Percentiles rank a stretch among this genome's conserved stretches.
phyloP scores from a whole-genome alignment of 2,329 filamentous ascomycete genomes.

The Alternaria sp. region DNA sequence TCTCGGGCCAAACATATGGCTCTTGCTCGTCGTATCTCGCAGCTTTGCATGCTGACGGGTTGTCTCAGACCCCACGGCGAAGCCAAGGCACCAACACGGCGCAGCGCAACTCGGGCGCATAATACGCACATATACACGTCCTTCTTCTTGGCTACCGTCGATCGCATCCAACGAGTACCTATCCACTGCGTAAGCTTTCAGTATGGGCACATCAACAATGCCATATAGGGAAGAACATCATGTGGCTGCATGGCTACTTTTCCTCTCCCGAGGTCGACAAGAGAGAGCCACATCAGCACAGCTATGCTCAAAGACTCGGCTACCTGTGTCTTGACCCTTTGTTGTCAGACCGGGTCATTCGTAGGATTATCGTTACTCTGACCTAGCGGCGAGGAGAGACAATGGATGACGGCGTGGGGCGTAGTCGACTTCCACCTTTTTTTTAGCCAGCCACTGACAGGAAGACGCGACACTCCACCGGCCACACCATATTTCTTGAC shows the following conservation, averaged over 20 bases:
- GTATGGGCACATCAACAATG: not conserved
- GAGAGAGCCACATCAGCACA: not conserved
- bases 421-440: not conserved
- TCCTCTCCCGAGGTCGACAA: not conserved
- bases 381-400: not conserved
- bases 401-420: not conserved
- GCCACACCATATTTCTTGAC: not conserved
- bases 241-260: not conserved
- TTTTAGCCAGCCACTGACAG: not conserved
- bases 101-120: not conserved
- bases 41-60: not conserved
- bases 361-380: not conserved
- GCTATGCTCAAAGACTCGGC: not conserved
- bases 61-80: not conserved
- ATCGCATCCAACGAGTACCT: not conserved
- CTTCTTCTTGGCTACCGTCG: not conserved
- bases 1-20: not conserved
- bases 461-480: not conserved
- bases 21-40: not conserved
- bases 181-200: not conserved
- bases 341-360: not conserved
- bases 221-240: not conserved
- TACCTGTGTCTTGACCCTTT: not conserved
- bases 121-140: not conserved
- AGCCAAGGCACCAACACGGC: not conserved